Evolutionary conservation across 352 stramenopile genomes (phyloP).

Genomic region (Aphanomyces cochlioides): DNA sequence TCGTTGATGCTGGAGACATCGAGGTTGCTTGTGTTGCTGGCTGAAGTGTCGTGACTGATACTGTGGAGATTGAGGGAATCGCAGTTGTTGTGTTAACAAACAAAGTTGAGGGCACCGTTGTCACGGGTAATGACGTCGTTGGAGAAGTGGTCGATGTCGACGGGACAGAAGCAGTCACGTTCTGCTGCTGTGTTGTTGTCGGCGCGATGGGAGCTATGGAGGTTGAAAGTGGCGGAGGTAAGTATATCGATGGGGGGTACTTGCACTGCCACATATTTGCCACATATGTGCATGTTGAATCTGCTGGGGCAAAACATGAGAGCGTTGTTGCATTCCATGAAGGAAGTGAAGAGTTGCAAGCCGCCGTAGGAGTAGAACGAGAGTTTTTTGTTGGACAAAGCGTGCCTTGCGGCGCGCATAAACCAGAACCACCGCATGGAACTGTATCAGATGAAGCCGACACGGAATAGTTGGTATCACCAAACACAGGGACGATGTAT

Average conservation of each 20-base stretch:
- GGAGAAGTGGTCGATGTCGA: no score
- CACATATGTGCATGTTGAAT: constrained; percentile 3
- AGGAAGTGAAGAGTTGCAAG: neutral
- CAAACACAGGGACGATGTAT: neutral
- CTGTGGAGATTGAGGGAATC: neutral
- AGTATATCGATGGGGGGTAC: neutral
- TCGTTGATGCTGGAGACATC: neutral
- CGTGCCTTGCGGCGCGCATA: neutral
- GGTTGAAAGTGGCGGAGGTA: no score
- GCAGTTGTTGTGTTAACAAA: no score
- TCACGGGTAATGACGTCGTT: no score
- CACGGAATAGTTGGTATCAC: neutral
- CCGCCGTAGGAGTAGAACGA: neutral
- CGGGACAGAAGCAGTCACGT: no score
- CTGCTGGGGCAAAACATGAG: neutral
- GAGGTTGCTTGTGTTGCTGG: neutral
- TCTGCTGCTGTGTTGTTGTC: no score
- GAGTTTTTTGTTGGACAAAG: neutral
- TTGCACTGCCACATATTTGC: neutral
- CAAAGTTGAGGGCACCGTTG: no score
- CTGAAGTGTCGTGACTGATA: neutral
- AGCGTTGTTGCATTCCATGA: constrained; percentile 9
- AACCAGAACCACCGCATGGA: neutral
- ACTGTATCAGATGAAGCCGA: neutral
- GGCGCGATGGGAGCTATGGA: no score